Evolutionary conservation across 805 yeast genomes (phyloP).

Genomic region (Candida ulmi): DNA sequence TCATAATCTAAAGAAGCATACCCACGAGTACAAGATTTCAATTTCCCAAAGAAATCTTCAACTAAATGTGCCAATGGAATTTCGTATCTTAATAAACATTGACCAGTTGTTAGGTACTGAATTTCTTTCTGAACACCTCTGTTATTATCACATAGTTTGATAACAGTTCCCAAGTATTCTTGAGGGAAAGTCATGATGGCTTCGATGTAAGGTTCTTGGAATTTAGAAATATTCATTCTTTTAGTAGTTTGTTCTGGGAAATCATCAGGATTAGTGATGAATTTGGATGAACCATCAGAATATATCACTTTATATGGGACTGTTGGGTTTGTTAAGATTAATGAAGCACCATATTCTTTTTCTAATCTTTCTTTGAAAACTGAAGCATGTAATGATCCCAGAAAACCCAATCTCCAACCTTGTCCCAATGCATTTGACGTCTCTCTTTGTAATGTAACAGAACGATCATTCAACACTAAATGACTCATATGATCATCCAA

Average conservation of each 20-base stretch:
- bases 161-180: slow-evolving; percentile 83
- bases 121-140: slow-evolving; percentile 81
- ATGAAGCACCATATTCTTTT: slow-evolving; percentile 88
- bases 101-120: slow-evolving; percentile 72
- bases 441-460: slow-evolving; percentile 84
- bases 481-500: slow-evolving; percentile 88
- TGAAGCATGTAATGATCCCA: slow-evolving; percentile 92
- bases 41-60: slow-evolving; percentile 91
- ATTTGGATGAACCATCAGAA: slow-evolving; percentile 54
- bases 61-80: slow-evolving; percentile 86
- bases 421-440: slow-evolving; percentile 93
- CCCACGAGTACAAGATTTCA: slow-evolving; percentile 86
- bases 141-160: slow-evolving; percentile 77
- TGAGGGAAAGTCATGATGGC: slow-evolving; percentile 88
- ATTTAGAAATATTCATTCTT: slow-evolving; percentile 37
- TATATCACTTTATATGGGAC: slow-evolving; percentile 84
- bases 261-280: slow-evolving; percentile 86
- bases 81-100: slow-evolving; percentile 72
- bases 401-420: slow-evolving; percentile 95
- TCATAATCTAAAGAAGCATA: slow-evolving; percentile 94
- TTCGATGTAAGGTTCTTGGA: slow-evolving; percentile 85
- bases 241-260: slow-evolving; percentile 59
- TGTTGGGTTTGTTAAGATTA: slow-evolving; percentile 91
- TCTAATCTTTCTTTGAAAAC: slow-evolving; percentile 90
- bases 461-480: slow-evolving; percentile 84